Conservation (phyloP, 2,329 filamentous ascomycete species). For the Aureobasidium melanogenum region DNA sequence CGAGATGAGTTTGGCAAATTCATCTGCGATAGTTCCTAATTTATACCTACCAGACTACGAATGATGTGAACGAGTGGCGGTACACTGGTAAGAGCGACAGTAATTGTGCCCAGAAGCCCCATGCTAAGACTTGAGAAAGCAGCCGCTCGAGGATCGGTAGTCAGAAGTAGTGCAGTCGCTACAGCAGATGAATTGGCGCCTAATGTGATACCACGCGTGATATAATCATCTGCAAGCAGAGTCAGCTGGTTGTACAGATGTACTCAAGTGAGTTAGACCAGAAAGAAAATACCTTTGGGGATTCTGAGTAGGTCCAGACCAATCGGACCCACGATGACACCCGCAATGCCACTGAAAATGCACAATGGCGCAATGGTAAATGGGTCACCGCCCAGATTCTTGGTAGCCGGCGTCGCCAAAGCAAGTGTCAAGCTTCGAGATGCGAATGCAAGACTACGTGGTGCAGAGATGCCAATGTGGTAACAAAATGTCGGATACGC, state of each 20-base stretch:
- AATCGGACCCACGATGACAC: slow-evolving; percentile 45
- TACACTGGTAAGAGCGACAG: slow-evolving; percentile 50
- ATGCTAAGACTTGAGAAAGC: slow-evolving; percentile 52
- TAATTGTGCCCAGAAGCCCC: slow-evolving; percentile 53
- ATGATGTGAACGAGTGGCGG: slow-evolving; percentile 44
- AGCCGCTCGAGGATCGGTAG: slow-evolving; percentile 49
- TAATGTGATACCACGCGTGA: slow-evolving; percentile 53
- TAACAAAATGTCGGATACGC: slow-evolving; percentile 49
- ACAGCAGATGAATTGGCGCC: slow-evolving; percentile 54
- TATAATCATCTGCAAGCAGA: slow-evolving; percentile 45
- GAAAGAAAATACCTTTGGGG: slow-evolving; percentile 37
- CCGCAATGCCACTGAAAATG: slow-evolving; percentile 52
- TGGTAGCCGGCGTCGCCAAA: slow-evolving; percentile 48
- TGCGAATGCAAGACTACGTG: slow-evolving; percentile 47
- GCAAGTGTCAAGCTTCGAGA: slow-evolving; percentile 51
- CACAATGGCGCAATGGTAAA: slow-evolving; percentile 49
- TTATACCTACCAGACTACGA: slow-evolving; percentile 36
- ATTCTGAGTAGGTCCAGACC: slow-evolving; percentile 44
- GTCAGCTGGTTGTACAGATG: background rate
- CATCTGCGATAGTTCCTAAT: background rate
- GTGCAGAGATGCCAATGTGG: slow-evolving; percentile 45
- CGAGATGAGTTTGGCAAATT: background rate
- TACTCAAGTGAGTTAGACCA: background rate
- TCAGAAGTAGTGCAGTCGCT: slow-evolving; percentile 48
- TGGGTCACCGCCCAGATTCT: slow-evolving; percentile 48